Base-by-base conservation (phyloP, 73 alveolate genomes). In the Paraurostyla sp. region DNA sequence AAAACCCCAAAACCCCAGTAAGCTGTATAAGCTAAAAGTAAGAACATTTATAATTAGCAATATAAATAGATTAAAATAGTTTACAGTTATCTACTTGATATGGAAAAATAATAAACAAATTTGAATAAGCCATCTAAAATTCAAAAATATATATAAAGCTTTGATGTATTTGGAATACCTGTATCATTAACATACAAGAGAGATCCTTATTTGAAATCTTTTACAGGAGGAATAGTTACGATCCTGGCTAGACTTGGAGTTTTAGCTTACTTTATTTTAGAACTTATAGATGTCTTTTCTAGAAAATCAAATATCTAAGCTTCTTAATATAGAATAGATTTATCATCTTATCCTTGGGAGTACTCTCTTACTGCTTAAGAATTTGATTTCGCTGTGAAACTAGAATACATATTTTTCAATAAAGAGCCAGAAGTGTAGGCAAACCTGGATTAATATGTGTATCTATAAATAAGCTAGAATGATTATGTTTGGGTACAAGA, bases 91-190 rank as follows among this genome's bases (percentile, higher is more conserved):
- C n/a, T n/a, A n/a, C n/a, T n/a, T n/a, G n/a, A n/a, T n/a, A n/a
- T n/a, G n/a, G n/a, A n/a, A n/a, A n/a, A n/a, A n/a, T n/a, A n/a
- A n/a, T n/a, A n/a, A n/a, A n/a, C n/a, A n/a, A n/a, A n/a, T n/a
- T n/a, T n/a, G n/a, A n/a, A n/a, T n/a, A n/a, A n/a, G n/a, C n/a
- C n/a, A n/a, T n/a, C n/a, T n/a, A n/a, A n/a, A n/a, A 25, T 69
- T 11, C 29, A 32, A 69, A 69, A 40, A 41, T 6, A 36, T 9
- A 36, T 69, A 6, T 35, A 69, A 69, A 32, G 23, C 2, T 3
- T 75, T 9, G 87, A 75, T 75, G 73, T 30, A 9, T 75, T 75
- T 50, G 87, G 87, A 22, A 50, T 49, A n/a, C 87, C 87, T 11
- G 73, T 75, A 43, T 48, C 75, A 22, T 32, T 75, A 23, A 75